Evolutionary conservation across 768 basidiomycete species (phyloP).

Genomic region (Amanita brunnescens): DNA sequence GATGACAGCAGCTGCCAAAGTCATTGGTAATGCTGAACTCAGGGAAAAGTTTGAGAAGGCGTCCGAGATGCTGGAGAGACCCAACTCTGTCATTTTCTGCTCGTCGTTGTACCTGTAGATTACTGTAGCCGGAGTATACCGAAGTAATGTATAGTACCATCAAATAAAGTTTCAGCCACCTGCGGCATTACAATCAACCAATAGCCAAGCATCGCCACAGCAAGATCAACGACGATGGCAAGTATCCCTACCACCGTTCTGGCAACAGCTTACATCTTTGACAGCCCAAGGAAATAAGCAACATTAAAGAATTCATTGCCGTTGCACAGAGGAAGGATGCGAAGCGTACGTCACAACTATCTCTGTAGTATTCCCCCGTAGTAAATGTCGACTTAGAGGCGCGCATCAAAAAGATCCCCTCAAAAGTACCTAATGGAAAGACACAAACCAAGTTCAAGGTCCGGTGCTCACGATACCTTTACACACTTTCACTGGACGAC

Average conservation of each 20-base stretch:
- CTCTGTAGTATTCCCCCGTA: background rate
- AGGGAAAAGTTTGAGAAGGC: slow-evolving; percentile 91
- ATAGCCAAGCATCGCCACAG: background rate
- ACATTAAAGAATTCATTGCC: slow-evolving; percentile 99
- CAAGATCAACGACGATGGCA: slow-evolving; percentile 2
- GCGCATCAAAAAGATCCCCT: slow-evolving; percentile 91
- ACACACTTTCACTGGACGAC: slow-evolving; percentile 95
- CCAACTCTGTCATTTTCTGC: slow-evolving; percentile 90
- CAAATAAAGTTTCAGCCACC: slow-evolving; percentile 6
- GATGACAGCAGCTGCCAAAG: slow-evolving; percentile 93
- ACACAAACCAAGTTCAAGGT: slow-evolving; percentile 96
- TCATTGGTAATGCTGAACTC: slow-evolving; percentile 91
- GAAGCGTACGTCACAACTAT: slow-evolving; percentile 55
- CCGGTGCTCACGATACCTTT: slow-evolving; percentile 91
- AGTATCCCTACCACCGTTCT: background rate
- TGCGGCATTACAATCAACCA: background rate
- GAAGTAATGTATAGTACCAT: slow-evolving; percentile 4
- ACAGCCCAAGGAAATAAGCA: slow-evolving; percentile 94
- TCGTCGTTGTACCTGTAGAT: slow-evolving; percentile 69
- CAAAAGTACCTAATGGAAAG: slow-evolving; percentile 62
- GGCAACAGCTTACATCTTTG: background rate
- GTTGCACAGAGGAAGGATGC: slow-evolving; percentile 98
- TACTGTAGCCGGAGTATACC: slow-evolving; percentile 1
- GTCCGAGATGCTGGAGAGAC: slow-evolving; percentile 88
- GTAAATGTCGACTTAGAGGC: slow-evolving; percentile 51